Evolutionary conservation across 2,329 filamentous ascomycete species (phyloP).

Genomic region (Claviceps fusiformis): DNA sequence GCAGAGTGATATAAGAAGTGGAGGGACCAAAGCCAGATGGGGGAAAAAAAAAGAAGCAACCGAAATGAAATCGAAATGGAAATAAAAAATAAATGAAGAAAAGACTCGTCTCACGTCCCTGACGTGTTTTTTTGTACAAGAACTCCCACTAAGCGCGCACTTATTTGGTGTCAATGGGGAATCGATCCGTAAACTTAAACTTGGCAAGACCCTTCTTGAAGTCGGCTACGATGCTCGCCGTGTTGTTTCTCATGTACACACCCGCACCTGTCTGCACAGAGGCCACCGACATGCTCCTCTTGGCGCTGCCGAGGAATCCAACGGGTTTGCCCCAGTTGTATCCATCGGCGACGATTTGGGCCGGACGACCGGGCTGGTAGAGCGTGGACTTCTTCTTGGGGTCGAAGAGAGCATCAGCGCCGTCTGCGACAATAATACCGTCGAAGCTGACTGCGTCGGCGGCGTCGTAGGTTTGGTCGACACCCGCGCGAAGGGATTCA

Average conservation of each 20-base stretch:
- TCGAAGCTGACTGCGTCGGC: slow-evolving; percentile 51
- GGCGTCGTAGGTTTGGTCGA: slow-evolving; percentile 51
- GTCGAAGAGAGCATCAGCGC: slow-evolving; percentile 38
- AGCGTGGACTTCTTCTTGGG: slow-evolving; percentile 32
- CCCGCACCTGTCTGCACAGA: slow-evolving; percentile 31
- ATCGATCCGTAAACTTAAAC: slow-evolving; percentile 55
- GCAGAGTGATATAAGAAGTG: no score
- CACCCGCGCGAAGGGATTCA: slow-evolving; percentile 38
- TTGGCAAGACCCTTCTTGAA: slow-evolving; percentile 46
- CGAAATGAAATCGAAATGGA: no score
- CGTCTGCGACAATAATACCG: slow-evolving; percentile 45
- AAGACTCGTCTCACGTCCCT: no score
- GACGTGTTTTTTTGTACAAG: no score
- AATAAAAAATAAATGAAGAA: no score
- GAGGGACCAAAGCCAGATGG: no score
- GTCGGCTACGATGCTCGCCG: slow-evolving; percentile 25
- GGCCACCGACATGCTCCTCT: slow-evolving; percentile 24
- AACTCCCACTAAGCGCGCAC: not conserved
- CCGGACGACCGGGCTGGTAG: slow-evolving; percentile 49
- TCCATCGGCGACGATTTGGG: slow-evolving; percentile 47
- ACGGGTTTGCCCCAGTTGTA: slow-evolving; percentile 61
- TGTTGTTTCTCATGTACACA: slow-evolving; percentile 23
- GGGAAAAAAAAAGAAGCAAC: no score
- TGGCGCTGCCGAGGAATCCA: slow-evolving; percentile 38
- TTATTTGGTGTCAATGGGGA: slow-evolving; percentile 35